Evolutionary conservation across 768 basidiomycete species (phyloP).

Genomic region (Amanita fuliginea): DNA sequence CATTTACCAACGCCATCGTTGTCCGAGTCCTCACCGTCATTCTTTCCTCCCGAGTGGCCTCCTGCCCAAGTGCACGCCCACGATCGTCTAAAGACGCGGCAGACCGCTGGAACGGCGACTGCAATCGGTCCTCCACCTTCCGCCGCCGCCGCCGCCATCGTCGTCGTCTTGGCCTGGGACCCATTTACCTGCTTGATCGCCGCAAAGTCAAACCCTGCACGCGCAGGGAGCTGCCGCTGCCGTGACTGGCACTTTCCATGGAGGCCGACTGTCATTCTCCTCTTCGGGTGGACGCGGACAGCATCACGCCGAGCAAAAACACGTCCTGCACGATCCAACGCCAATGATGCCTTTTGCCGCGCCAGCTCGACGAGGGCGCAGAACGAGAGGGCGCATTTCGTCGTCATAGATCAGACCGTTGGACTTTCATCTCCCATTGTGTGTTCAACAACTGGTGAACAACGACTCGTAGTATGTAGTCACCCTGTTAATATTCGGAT

Average conservation of each 20-base stretch:
- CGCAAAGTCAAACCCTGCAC: conserved; percentile 77
- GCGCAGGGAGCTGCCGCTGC: conserved; percentile 33
- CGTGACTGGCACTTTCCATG: conserved; percentile 31
- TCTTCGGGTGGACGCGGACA: conserved; percentile 65
- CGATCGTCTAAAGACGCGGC: too few species aligned
- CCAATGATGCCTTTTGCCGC: conserved; percentile 69
- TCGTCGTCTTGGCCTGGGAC: conserved; percentile 32
- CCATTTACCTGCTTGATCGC: conserved; percentile 70
- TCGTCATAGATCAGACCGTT: too few species aligned
- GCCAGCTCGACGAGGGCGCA: conserved; percentile 93
- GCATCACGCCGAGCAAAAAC: conserved; percentile 83
- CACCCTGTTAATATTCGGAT: too few species aligned
- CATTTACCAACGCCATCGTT: too few species aligned
- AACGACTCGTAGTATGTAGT: too few species aligned
- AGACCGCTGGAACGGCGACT: neutral
- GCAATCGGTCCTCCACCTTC: neutral
- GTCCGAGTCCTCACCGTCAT: too few species aligned
- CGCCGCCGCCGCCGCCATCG: too few species aligned
- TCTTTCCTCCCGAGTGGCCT: too few species aligned
- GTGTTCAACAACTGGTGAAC: too few species aligned
- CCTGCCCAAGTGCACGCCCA: too few species aligned
- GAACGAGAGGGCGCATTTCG: too few species aligned
- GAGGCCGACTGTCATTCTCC: conserved; percentile 59
- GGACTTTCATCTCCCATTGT: too few species aligned
- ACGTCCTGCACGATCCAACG: conserved; percentile 96